phyloP scores from a whole-genome alignment of 257 asterid species.

The Nicotiana attenuata region DNA sequence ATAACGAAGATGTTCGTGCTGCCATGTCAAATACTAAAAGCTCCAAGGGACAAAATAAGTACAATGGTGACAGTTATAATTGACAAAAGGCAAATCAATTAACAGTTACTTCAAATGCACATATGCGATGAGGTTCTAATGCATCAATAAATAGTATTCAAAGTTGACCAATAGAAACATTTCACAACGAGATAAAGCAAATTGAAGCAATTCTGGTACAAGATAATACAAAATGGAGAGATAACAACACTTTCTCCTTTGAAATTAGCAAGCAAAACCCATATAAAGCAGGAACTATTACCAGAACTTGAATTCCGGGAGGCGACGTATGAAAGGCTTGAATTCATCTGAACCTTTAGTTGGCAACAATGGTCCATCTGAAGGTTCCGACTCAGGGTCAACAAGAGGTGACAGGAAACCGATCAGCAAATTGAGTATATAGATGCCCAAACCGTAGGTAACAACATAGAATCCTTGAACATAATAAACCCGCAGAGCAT shows the following conservation, averaged over 20 bases:
- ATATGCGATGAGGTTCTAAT: not conserved
- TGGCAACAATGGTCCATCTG: slow-evolving; percentile 80
- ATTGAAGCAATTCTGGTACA: not conserved
- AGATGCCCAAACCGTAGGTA: slow-evolving; percentile 85
- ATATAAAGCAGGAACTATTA: slow-evolving; percentile 18
- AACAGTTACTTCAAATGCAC: not conserved
- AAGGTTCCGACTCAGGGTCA: slow-evolving; percentile 77
- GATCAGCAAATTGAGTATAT: slow-evolving; percentile 78
- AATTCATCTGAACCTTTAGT: slow-evolving; percentile 97
- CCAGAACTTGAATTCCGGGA: slow-evolving; percentile 98
- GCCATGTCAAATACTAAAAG: not conserved
- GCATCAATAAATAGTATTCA: not conserved
- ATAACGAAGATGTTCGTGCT: not conserved
- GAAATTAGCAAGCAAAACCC: not conserved
- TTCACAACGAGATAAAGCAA: not conserved
- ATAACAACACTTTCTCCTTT: not conserved
- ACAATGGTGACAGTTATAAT: not conserved
- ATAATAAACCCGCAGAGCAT: slow-evolving; percentile 69
- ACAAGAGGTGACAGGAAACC: slow-evolving; percentile 97
- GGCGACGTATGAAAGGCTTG: slow-evolving; percentile 96
- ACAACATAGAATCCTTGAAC: slow-evolving; percentile 88
- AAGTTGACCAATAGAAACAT: not conserved
- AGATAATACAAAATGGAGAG: not conserved
- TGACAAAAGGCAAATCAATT: not conserved
- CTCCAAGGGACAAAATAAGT: not conserved